A percentile compares a stretch with the other conserved stretches of the same genome.
Conservation (phyloP, 768 basidiomycete species). For the Guyanaporus albipodus region DNA sequence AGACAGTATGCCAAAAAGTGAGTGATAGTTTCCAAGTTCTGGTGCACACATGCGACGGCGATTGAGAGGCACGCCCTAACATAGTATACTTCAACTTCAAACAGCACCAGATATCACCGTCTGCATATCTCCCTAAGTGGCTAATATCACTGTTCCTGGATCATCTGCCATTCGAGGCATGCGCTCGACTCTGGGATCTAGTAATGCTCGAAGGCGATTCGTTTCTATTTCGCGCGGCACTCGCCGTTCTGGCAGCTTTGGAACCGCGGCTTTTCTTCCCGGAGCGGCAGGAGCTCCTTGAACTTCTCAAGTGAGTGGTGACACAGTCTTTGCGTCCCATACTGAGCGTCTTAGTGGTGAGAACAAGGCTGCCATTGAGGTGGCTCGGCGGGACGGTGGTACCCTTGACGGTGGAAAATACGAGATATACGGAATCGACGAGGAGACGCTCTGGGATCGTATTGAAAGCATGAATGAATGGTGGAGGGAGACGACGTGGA, state of each 20-base stretch:
- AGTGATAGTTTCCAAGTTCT: constrained; percentile 28
- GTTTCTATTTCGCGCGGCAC: constrained; percentile 79
- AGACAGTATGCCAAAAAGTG: constrained; percentile 92
- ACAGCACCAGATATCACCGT: constrained; percentile 85
- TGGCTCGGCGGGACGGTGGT: constrained; percentile 68
- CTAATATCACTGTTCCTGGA: constrained; percentile 74
- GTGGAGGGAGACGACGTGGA: constrained; percentile 94
- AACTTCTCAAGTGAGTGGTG: constrained; percentile 60
- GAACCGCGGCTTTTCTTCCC: constrained; percentile 90
- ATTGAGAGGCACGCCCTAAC: background rate
- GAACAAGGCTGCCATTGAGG: constrained; percentile 77
- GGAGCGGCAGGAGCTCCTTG: constrained; percentile 71
- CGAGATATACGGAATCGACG: constrained; percentile 81
- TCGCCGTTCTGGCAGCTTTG: constrained; percentile 79
- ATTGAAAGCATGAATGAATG: constrained; percentile 82
- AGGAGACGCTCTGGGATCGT: constrained; percentile 81
- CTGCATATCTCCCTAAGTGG: constrained; percentile 83
- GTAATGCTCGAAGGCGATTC: constrained; percentile 85
- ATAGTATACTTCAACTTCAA: constrained; percentile 93
- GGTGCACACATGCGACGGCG: background rate
- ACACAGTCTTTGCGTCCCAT: constrained; percentile 2
- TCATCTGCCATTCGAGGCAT: constrained; percentile 88
- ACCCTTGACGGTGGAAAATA: constrained; percentile 70
- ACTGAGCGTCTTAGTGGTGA: constrained; percentile 54
- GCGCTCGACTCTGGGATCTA: constrained; percentile 87